These are phyloP conservation scores for Biscutella auriculata DNA, from an alignment of 441 rosid genomes.

Conservation along the genomic window DNA sequence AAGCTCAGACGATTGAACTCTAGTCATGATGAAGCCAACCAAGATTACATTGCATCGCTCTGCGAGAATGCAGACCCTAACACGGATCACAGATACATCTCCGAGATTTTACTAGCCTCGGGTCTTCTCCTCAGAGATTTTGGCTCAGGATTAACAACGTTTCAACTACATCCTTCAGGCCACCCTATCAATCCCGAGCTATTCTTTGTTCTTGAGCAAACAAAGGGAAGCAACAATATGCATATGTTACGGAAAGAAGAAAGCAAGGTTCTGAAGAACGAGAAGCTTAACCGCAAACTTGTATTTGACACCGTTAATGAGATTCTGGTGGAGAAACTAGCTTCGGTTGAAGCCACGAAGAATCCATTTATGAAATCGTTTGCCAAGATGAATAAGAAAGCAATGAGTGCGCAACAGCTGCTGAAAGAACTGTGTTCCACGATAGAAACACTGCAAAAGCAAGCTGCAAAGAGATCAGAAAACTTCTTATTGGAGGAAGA, in stretches of 20 bases:
- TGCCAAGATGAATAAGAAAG: constrained; percentile 36
- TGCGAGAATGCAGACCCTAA: constrained; percentile 61
- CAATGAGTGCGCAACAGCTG: constrained; percentile 63
- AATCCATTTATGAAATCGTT: constrained; percentile 39
- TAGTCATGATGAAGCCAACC: constrained; percentile 65
- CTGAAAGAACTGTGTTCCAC: constrained; percentile 64
- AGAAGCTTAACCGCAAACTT: constrained; percentile 55
- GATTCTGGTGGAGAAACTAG: constrained; percentile 47
- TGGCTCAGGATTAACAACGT: constrained; percentile 41
- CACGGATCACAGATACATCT: constrained; percentile 68
- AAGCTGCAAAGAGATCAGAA: constrained; percentile 27
- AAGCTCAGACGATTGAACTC: constrained; percentile 71
- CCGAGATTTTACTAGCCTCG: constrained; percentile 81
- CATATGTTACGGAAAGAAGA: too few species aligned
- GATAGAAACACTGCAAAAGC: constrained; percentile 44
- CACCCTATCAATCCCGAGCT: constrained; percentile 77
- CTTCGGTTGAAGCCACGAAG: constrained; percentile 21
- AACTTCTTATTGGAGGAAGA: constrained; percentile 32
- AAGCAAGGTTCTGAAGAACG: too few species aligned
- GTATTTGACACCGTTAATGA: constrained; percentile 76
- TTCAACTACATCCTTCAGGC: constrained; percentile 77
- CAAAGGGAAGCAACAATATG: constrained; percentile 49
- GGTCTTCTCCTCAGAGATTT: constrained; percentile 81
- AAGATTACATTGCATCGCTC: constrained; percentile 82
- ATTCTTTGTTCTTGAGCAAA: constrained; percentile 80